Conservation (phyloP, 2,329 filamentous ascomycete species). For the Hypoxylon sp. region DNA sequence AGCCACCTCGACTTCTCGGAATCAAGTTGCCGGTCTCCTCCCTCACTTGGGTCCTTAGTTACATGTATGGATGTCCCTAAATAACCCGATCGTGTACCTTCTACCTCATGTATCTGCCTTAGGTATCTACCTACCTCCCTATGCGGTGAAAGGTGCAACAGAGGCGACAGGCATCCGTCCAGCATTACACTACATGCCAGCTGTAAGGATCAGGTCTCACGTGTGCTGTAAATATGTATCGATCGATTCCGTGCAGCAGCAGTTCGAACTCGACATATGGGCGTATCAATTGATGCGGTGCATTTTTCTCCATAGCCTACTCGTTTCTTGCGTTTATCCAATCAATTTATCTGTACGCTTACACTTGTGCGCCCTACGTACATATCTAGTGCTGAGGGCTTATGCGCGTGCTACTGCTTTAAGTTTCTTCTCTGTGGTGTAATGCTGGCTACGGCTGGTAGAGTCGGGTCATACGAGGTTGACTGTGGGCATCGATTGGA, state of each 20-base stretch:
- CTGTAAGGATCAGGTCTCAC: background rate
- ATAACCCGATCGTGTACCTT: conserved; percentile 3
- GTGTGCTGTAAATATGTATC: conserved; percentile 1
- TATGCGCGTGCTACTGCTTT: background rate
- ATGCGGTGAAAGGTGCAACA: background rate
- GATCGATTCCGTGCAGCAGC: conserved; percentile 14
- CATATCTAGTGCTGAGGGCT: conserved; percentile 13
- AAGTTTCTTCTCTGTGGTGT: conserved; percentile 5
- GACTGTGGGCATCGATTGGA: background rate
- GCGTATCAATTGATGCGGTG: background rate
- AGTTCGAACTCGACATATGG: conserved; percentile 2
- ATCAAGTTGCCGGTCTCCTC: background rate
- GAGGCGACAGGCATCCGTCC: background rate
- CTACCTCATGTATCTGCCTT: background rate
- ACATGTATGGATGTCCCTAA: background rate
- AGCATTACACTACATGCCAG: background rate
- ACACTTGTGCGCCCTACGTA: conserved; percentile 1
- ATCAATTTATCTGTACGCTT: background rate
- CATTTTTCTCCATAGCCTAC: conserved; percentile 6
- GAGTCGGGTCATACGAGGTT: background rate
- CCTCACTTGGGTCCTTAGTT: background rate
- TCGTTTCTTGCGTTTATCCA: background rate
- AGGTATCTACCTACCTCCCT: background rate
- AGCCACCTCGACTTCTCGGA: background rate
- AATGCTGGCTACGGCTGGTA: background rate